Conservation (phyloP, 495 filamentous ascomycete species). For the Glarea lozoyensis region DNA sequence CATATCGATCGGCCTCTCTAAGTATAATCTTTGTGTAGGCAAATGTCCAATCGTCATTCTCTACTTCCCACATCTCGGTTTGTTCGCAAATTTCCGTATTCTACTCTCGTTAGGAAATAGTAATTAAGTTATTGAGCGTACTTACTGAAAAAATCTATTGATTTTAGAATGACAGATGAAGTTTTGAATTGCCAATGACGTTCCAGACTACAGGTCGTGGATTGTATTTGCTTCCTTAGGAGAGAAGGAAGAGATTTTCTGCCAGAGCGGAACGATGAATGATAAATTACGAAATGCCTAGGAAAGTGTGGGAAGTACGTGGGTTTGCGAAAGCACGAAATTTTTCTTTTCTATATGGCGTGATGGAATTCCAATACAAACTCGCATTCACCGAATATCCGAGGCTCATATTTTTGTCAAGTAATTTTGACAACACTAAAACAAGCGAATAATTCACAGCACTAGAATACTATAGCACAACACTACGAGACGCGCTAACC, state of each 20-base stretch:
- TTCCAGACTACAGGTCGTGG: not conserved
- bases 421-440: no score
- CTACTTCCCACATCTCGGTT: not conserved
- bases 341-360: not conserved
- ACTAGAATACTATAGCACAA: conserved; percentile 3
- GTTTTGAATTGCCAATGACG: conserved; percentile 1
- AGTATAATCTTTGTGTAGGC: conserved; percentile 2
- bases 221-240: conserved; percentile 2
- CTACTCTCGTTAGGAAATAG: conserved; percentile 3
- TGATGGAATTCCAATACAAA: not conserved
- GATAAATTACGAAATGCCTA: conserved; percentile 1
- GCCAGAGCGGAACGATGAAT: not conserved
- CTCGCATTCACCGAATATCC: not conserved
- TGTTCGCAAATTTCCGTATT: conserved; percentile 3
- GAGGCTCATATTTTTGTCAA: not conserved
- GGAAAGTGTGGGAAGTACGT: not conserved
- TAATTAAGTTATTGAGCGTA: conserved; percentile 1
- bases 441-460: not conserved
- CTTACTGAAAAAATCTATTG: not conserved
- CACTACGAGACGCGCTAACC: conserved; percentile 1
- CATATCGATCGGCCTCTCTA: conserved; percentile 3
- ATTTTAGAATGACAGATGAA: conserved; percentile 1
- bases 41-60: conserved; percentile 1
- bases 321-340: conserved; percentile 1
- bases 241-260: not conserved